phyloP scores from a whole-genome alignment of 495 filamentous ascomycete species.

The Aspergillus biplanus region DNA sequence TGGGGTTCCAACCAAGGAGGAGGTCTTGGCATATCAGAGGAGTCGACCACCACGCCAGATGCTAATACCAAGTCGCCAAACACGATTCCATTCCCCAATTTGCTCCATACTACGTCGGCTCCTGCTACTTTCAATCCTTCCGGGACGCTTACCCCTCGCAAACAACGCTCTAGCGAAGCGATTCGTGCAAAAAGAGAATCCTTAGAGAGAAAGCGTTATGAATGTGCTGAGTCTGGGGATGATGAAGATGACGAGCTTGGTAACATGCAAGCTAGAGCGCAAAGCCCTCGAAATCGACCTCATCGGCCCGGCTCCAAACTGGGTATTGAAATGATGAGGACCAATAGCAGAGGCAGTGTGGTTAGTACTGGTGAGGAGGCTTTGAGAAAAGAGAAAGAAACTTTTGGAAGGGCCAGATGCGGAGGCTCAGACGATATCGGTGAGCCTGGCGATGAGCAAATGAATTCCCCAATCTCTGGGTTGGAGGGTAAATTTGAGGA shows the following conservation, averaged over 20 bases:
- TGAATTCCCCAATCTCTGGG: slow-evolving; percentile 33
- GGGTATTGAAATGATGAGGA: slow-evolving; percentile 93
- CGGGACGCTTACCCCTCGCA: slow-evolving; percentile 54
- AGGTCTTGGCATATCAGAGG: slow-evolving; percentile 69
- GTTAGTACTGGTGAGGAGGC: slow-evolving; percentile 56
- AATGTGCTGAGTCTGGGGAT: slow-evolving; percentile 84
- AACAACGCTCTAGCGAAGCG: slow-evolving; percentile 76
- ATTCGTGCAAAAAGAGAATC: slow-evolving; percentile 76
- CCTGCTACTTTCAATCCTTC: slow-evolving; percentile 63
- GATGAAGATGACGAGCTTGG: slow-evolving; percentile 93
- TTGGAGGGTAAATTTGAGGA: slow-evolving; percentile 41
- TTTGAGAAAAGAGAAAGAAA: slow-evolving; percentile 43
- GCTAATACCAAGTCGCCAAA: slow-evolving; percentile 34
- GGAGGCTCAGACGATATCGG: slow-evolving; percentile 29
- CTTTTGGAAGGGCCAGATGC: slow-evolving; percentile 30
- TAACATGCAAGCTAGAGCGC: slow-evolving; percentile 56
- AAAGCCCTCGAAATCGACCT: slow-evolving; percentile 56
- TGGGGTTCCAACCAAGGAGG: slow-evolving; percentile 72
- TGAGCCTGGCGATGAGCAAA: slow-evolving; percentile 30
- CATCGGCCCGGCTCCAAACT: slow-evolving; percentile 75
- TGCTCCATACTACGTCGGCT: slow-evolving; percentile 68
- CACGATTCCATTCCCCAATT: slow-evolving; percentile 49
- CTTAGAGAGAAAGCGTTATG: slow-evolving; percentile 72
- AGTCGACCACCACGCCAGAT: slow-evolving; percentile 34
- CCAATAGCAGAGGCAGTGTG: slow-evolving; percentile 87